Conservation (phyloP, 768 basidiomycete genomes). For the Boletus vermiculosoides region DNA sequence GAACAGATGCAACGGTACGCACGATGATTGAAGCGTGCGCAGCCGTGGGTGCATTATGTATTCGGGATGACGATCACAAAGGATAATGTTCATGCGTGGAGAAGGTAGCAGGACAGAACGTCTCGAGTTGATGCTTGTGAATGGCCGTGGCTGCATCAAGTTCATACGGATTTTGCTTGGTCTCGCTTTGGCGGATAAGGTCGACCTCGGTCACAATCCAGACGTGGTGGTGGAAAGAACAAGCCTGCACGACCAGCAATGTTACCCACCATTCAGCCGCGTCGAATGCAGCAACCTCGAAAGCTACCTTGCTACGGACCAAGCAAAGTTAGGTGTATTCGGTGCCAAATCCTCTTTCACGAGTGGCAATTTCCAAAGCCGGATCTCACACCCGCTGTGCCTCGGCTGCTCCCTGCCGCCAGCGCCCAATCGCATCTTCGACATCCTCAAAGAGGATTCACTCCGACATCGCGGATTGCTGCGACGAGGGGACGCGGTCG, state of each 20-base stretch:
- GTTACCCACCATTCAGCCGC: background rate
- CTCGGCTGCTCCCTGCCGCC: background rate
- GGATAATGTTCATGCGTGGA: no score
- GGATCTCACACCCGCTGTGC: no score
- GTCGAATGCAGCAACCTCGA: background rate
- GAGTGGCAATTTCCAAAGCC: background rate
- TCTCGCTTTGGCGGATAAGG: slow-evolving; percentile 2
- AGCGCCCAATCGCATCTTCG: background rate
- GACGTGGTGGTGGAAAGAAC: background rate
- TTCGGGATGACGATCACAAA: background rate
- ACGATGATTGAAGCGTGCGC: slow-evolving; percentile 2
- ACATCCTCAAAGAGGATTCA: slow-evolving; percentile 2
- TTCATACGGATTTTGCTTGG: slow-evolving; percentile 12
- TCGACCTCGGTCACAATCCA: slow-evolving; percentile 5
- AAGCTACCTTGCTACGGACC: no score
- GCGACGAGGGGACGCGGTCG: background rate
- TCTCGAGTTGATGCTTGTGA: slow-evolving; percentile 1
- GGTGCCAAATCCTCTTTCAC: background rate
- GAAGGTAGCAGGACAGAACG: slow-evolving; percentile 9
- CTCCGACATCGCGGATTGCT: background rate
- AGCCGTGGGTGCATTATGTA: slow-evolving; percentile 10
- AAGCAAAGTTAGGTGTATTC: background rate
- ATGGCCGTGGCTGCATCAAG: slow-evolving; percentile 7
- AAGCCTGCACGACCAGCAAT: background rate
- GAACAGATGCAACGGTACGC: slow-evolving; percentile 7